phyloP scores from a whole-genome alignment of 495 filamentous ascomycete genomes.

The Ramalina intermedia region DNA sequence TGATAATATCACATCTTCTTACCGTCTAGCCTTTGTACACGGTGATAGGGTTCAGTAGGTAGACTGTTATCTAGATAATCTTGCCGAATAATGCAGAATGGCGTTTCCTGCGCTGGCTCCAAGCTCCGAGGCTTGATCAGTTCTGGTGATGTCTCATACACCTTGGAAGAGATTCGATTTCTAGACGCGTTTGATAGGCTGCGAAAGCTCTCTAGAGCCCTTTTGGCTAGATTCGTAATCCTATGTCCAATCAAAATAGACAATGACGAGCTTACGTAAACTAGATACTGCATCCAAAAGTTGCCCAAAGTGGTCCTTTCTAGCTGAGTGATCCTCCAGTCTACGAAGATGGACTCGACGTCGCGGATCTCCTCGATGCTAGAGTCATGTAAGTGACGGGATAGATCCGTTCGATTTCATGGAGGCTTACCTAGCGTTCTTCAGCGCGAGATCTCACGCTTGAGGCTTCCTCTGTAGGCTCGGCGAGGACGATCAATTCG shows the following conservation, averaged over 20 bases:
- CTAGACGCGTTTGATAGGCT: neutral
- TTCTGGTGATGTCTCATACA: no score
- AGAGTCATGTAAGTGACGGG: conserved; percentile 57
- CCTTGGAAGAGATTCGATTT: no score
- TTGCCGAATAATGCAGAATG: no score
- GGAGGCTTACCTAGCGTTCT: neutral
- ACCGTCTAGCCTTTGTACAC: neutral
- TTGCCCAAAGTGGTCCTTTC: neutral
- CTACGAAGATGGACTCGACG: conserved; percentile 73
- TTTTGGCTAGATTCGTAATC: neutral
- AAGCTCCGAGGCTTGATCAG: no score
- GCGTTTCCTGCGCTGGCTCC: no score
- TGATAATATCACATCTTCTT: neutral
- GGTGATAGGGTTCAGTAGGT: neutral
- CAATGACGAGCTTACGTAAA: neutral
- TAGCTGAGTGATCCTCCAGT: neutral
- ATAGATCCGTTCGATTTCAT: neutral
- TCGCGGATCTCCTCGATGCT: conserved; percentile 83
- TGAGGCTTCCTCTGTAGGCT: conserved; percentile 72
- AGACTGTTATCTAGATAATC: neutral
- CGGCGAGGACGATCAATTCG: conserved; percentile 26
- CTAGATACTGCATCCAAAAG: neutral
- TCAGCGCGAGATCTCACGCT: conserved; percentile 89
- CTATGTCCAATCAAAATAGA: neutral
- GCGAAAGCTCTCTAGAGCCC: neutral